A percentile compares a stretch with the other conserved stretches of the same genome.
Evolutionary conservation across 306 rosid genomes (phyloP).

Genomic region (Ochetophila trinervis): DNA sequence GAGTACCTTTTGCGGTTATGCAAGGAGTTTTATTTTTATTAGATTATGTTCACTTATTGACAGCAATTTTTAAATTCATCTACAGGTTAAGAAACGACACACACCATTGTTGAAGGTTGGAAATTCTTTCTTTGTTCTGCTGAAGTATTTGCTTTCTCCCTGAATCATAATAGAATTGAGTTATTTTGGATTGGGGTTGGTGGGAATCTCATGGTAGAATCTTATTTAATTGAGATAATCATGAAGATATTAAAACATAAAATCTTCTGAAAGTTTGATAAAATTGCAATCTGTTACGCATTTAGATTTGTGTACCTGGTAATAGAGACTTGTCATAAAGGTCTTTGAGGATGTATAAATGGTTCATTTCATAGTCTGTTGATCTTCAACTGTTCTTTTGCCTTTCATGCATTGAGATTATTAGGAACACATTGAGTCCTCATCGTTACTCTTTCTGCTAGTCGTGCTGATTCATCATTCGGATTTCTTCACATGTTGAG

Average conservation of each 20-base stretch:
- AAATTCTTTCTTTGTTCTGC: slow-evolving; percentile 19
- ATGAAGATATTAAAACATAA: neutral
- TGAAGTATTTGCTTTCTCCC: neutral
- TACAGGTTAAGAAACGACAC: slow-evolving; percentile 74
- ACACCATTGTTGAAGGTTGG: slow-evolving; percentile 90
- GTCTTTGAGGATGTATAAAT: too few species aligned
- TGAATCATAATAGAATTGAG: neutral
- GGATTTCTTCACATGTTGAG: neutral
- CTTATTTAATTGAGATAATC: neutral
- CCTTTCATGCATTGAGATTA: too few species aligned
- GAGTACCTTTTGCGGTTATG: neutral
- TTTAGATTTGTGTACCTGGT: neutral
- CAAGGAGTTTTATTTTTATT: neutral
- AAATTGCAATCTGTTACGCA: neutral
- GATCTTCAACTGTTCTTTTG: too few species aligned
- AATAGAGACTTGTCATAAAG: too few species aligned
- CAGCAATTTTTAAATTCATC: slow-evolving; percentile 28
- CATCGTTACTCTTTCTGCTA: too few species aligned
- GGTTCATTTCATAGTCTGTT: too few species aligned
- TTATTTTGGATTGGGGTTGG: neutral
- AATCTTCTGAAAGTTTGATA: neutral
- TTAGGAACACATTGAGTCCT: too few species aligned
- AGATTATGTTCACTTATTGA: slow-evolving; percentile 18
- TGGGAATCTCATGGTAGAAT: neutral
- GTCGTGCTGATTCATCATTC: too few species aligned